These are phyloP conservation scores for Russula vinacea DNA, from an alignment of 768 basidiomycete genomes.

Conservation along the genomic window DNA sequence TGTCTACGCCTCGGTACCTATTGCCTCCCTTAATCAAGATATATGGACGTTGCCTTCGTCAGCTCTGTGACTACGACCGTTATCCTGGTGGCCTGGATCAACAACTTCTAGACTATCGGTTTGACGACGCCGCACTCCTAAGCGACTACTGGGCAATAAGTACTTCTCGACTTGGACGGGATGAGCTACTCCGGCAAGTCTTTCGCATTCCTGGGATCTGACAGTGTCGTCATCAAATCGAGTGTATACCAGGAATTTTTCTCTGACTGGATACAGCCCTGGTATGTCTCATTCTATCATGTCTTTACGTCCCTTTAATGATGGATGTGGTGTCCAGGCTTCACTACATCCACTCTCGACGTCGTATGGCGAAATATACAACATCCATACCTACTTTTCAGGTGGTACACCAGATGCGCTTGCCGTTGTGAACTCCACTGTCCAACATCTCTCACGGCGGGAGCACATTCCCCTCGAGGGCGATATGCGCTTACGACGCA, in stretches of 20 bases:
- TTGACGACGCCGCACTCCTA: conserved; percentile 72
- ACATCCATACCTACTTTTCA: conserved; percentile 89
- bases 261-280: conserved; percentile 89
- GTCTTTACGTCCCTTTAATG: neutral
- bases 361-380: conserved; percentile 88
- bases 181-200: conserved; percentile 94
- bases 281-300: conserved; percentile 43
- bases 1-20: conserved; percentile 58
- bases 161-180: conserved; percentile 88
- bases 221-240: conserved; percentile 85
- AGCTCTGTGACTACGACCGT: conserved; percentile 63
- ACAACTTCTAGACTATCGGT: conserved; percentile 61
- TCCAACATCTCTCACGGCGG: conserved; percentile 36
- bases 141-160: conserved; percentile 90
- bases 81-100: conserved; percentile 76
- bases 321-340: conserved; percentile 51
- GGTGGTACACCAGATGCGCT: conserved; percentile 67
- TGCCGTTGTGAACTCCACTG: conserved; percentile 50
- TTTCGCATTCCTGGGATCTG: conserved; percentile 78
- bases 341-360: conserved; percentile 89
- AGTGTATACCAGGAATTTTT: conserved; percentile 92
- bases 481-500: conserved; percentile 69
- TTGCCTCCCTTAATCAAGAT: conserved; percentile 62
- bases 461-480: conserved; percentile 50
- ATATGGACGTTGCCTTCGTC: conserved; percentile 86